phyloP scores from a whole-genome alignment of 2,329 filamentous ascomycete species.

The Arthrobotrys megalospora region DNA sequence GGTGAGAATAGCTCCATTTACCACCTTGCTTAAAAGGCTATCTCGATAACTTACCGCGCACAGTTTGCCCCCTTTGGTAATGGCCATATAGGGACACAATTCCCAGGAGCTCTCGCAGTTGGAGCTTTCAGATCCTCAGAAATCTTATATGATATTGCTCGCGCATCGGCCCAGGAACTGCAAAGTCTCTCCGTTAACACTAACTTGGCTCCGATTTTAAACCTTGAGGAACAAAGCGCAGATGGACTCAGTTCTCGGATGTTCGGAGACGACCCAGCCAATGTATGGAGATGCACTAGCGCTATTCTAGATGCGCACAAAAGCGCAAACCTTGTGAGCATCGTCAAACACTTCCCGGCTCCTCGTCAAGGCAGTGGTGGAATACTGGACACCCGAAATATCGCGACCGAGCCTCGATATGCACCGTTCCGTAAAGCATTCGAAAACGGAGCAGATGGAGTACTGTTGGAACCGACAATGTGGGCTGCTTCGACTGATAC shows the following conservation, averaged over 20 bases:
- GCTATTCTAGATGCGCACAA: conserved; percentile 93
- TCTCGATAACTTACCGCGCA: conserved; percentile 53
- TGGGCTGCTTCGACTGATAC: conserved; percentile 51
- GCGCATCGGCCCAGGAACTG: conserved; percentile 92
- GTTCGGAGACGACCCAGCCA: conserved; percentile 91
- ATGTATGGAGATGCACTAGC: conserved; percentile 92
- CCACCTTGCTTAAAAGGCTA: conserved; percentile 1
- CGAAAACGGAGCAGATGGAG: conserved; percentile 50
- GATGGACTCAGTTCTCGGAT: conserved; percentile 92
- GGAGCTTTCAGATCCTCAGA: conserved; percentile 90
- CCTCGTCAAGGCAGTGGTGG: conserved; percentile 55
- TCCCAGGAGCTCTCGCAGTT: conserved; percentile 95
- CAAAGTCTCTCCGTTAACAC: conserved; percentile 94
- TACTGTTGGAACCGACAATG: conserved; percentile 58
- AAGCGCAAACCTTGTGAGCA: conserved; percentile 64
- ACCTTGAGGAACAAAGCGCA: conserved; percentile 92
- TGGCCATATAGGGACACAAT: conserved; percentile 73
- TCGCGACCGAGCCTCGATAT: conserved; percentile 56
- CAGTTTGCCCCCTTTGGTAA: conserved; percentile 64
- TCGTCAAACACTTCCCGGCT: conserved; percentile 64
- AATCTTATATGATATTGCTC: conserved; percentile 89
- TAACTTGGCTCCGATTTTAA: conserved; percentile 92
- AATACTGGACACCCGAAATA: conserved; percentile 48
- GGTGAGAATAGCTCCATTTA: conserved; percentile 54
- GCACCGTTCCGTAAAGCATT: conserved; percentile 56